These are phyloP conservation scores for Alopecurus myosuroides DNA, from an alignment of 176 grass and related monocot genomes.

Conservation along the genomic window DNA sequence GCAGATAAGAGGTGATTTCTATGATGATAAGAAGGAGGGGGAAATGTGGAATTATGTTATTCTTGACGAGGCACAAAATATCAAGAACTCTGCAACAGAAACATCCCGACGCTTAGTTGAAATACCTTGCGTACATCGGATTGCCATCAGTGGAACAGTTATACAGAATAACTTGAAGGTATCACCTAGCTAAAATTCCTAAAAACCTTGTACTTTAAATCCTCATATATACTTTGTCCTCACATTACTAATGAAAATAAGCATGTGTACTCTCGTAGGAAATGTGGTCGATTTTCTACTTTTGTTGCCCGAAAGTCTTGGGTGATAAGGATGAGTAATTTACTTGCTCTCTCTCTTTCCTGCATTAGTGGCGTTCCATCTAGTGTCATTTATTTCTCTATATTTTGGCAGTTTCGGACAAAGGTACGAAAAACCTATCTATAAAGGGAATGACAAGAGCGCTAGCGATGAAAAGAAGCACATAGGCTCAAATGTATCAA, in stretches of 20 bases:
- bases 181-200: not conserved
- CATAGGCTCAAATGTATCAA: slow-evolving; percentile 73
- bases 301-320: slow-evolving; percentile 79
- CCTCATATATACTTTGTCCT: not conserved
- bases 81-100: slow-evolving; percentile 80
- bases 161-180: slow-evolving; percentile 96
- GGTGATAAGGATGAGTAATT: slow-evolving; percentile 77
- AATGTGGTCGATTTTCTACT: slow-evolving; percentile 88
- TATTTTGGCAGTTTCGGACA: slow-evolving; percentile 58
- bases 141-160: slow-evolving; percentile 83
- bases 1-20: slow-evolving; percentile 48
- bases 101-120: slow-evolving; percentile 62
- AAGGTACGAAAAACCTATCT: slow-evolving; percentile 68
- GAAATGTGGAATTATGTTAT: slow-evolving; percentile 74
- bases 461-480: slow-evolving; percentile 67
- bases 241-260: not conserved
- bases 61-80: slow-evolving; percentile 83
- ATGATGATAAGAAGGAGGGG: slow-evolving; percentile 46
- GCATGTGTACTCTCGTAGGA: slow-evolving; percentile 49
- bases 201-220: not conserved
- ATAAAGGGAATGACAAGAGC: slow-evolving; percentile 84
- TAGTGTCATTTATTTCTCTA: slow-evolving; percentile 18
- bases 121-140: slow-evolving; percentile 71
- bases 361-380: not conserved
- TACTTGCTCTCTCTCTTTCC: slow-evolving; percentile 11